These are phyloP conservation scores for Pluteus cervinus DNA, from an alignment of 768 basidiomycete genomes.

Conservation along the genomic window DNA sequence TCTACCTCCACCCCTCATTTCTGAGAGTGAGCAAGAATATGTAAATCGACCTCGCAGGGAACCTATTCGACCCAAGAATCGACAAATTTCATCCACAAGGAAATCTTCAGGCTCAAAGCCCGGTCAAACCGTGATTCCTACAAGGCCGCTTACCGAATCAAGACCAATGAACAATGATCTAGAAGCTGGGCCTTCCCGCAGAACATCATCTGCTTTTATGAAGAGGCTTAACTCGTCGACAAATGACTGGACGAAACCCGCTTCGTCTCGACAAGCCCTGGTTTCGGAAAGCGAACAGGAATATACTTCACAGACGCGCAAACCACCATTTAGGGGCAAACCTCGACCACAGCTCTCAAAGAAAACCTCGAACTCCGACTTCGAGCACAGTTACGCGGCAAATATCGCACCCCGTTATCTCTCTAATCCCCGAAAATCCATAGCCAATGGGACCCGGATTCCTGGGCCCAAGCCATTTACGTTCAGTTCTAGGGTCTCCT, in stretches of 20 bases:
- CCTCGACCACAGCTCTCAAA: no score
- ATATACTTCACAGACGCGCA: conserved; percentile 30
- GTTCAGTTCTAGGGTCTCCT: conserved; percentile 53
- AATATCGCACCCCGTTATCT: conserved; percentile 80
- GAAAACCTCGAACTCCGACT: conserved; percentile 72
- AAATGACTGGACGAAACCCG: no score
- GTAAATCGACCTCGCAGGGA: conserved; percentile 30
- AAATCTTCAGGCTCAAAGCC: conserved; percentile 47
- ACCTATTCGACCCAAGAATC: conserved; percentile 37
- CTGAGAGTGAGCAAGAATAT: conserved; percentile 81
- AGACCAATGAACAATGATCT: no score
- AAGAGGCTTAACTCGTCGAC: no score
- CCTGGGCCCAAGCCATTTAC: conserved; percentile 44
- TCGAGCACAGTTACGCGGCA: conserved; percentile 89
- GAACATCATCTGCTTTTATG: background rate
- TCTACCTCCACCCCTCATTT: conserved; percentile 47
- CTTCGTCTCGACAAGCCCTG: no score
- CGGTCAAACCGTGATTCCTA: background rate
- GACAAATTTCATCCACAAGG: conserved; percentile 42
- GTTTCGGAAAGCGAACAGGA: no score
- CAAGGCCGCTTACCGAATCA: no score
- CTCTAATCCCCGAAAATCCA: conserved; percentile 43
- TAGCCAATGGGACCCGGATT: conserved; percentile 40
- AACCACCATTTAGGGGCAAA: conserved; percentile 39
- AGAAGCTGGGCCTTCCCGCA: no score